Evolutionary conservation across 2,329 filamentous ascomycete species (phyloP).

Genomic region (Furcasterigmium sp.): DNA sequence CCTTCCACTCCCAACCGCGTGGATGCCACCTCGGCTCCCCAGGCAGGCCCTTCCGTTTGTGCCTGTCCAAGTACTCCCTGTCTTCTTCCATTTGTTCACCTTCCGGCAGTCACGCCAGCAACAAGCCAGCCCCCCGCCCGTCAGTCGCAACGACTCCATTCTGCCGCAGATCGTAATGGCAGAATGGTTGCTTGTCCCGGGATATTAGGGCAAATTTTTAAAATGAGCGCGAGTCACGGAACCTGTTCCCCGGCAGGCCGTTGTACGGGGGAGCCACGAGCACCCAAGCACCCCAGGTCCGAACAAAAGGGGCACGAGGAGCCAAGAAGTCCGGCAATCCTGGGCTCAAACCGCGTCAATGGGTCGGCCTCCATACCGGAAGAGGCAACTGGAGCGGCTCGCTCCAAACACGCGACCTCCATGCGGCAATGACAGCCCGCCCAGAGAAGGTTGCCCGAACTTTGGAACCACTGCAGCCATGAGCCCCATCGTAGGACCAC

Average conservation of each 20-base stretch:
- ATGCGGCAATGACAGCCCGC: neutral
- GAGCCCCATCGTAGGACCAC: neutral
- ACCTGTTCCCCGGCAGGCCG: conserved; percentile 2
- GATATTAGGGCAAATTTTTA: conserved; percentile 4
- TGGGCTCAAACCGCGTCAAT: neutral
- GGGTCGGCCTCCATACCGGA: neutral
- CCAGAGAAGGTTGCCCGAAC: neutral
- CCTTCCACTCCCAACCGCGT: too few species aligned
- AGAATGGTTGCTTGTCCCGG: neutral
- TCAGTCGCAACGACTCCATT: neutral
- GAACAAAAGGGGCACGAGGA: neutral
- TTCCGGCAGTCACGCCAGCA: too few species aligned
- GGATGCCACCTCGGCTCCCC: too few species aligned
- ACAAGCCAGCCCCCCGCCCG: too few species aligned
- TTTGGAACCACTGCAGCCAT: neutral
- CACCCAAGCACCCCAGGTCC: neutral
- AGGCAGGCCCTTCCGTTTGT: too few species aligned
- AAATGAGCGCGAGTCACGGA: conserved; percentile 2
- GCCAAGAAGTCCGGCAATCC: neutral
- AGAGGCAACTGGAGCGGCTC: neutral
- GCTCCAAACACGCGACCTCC: neutral
- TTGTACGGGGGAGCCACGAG: conserved; percentile 1
- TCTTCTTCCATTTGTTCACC: too few species aligned
- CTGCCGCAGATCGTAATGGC: conserved; percentile 5
- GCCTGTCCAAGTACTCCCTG: too few species aligned